Percentiles rank a stretch among this genome's conserved stretches.
These are phyloP conservation scores for Plasmodium berghei DNA, from an alignment of 169 alveolate species.

Conservation along the genomic window DNA sequence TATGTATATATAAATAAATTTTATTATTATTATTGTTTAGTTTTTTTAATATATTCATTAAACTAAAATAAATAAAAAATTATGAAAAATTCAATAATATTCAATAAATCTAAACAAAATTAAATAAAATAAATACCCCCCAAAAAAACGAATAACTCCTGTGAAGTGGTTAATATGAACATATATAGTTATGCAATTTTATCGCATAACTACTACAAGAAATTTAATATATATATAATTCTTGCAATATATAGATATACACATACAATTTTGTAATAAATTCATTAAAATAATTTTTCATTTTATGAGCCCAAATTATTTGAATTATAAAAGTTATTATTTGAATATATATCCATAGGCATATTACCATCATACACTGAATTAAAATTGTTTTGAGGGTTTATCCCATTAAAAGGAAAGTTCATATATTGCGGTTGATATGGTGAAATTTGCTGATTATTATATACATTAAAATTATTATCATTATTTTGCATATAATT, in stretches of 20 bases:
- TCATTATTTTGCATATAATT: slow-evolving; percentile 48
- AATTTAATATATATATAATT: no score
- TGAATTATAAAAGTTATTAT: slow-evolving; percentile 36
- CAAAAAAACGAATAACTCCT: not conserved
- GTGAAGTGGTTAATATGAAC: not conserved
- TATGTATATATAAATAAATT: slow-evolving; percentile 3
- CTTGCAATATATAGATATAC: no score
- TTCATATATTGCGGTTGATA: slow-evolving; percentile 35
- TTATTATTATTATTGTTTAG: slow-evolving; percentile 8
- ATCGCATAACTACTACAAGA: no score
- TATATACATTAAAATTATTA: slow-evolving; percentile 23
- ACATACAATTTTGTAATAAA: no score
- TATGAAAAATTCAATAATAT: not conserved
- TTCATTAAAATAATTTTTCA: no score
- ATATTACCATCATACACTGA: slow-evolving; percentile 21
- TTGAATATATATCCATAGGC: slow-evolving; percentile 54
- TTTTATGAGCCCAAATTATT: slow-evolving; percentile 29
- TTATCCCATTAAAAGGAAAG: slow-evolving; percentile 32
- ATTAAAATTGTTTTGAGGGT: slow-evolving; percentile 43
- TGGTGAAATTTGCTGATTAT: slow-evolving; percentile 40
- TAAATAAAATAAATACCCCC: not conserved
- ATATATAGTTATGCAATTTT: not conserved
- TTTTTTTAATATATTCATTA: not conserved
- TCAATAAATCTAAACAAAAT: not conserved
- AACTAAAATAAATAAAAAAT: not conserved